Base-by-base conservation (phyloP, 1,139 yeast genomes). In the Scheffersomyces stambukii region DNA sequence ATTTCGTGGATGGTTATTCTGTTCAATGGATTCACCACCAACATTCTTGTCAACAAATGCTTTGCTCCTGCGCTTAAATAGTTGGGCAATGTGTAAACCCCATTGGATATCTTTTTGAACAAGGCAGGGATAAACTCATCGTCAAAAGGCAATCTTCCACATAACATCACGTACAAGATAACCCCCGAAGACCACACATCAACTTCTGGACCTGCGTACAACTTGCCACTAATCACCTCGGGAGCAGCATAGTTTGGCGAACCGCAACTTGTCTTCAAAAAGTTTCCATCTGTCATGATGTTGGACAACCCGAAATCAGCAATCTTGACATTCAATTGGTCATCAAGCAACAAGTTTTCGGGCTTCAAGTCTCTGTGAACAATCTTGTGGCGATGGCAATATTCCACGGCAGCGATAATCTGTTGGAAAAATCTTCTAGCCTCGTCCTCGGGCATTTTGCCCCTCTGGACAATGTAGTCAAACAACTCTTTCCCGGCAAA, bases 171-270 rank as follows among this genome's bases (percentile, higher is more conserved):
- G 48, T 89, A 91, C 37, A 91, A 68, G 32, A 93, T 91, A 28
- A 93, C 97, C 45, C 99, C 98, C 46, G 95, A 83, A 0, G 95
- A 84, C 99, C 99, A 93, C 30, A 93, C 97, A 55, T 93, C 98
- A 28, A 91, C 98, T 59, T 91, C 98, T 3, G 97, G 97, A 4
- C 98, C 98, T 2, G 97, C 98, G 50, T 91, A 91, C 35, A 91
- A 70, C 53, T 93, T 89, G 25, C 98, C 98, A 42, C 93, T 79
- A 37, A 91, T 91, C 27, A 91, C 97, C 57, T 91, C 98, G 0
- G 98, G 98, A 0, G 98, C 98, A 2, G 98, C 98, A 52, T 91
- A 91, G 52, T 91, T 89, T 30, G 98, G 97, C 9, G 95, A 84
- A 2, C 98, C 98, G 64, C 98, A 91, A 48, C 91, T 78, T 1